Evolutionary conservation across 257 asterid genomes (phyloP), one percentile per base, ranked within the genome.

Genomic region (Nicotiana tomentosiformis): DNA sequence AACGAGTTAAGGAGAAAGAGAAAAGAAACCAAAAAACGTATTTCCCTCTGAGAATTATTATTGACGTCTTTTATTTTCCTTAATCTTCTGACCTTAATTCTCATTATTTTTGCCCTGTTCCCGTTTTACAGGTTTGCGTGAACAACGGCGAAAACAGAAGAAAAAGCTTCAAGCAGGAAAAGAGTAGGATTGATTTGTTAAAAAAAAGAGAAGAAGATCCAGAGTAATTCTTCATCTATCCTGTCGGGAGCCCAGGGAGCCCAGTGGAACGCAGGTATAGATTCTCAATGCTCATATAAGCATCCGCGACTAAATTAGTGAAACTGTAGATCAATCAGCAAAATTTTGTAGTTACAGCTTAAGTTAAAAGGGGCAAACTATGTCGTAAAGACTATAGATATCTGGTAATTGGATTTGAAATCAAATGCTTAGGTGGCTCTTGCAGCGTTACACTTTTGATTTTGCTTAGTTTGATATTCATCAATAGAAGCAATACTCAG

Each of bases 21-120:
- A 33, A 86, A 85, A 83, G 88, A 90, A 8, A 88, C 83, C 84
- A 90, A 90, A 78, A 90, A 82, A 86, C 88, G 91, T 90, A 88
- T 30, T 3, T 57, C 26, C 53, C 57, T n/a, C 58, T 18, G 53
- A 74, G 49, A 55, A 35, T 79, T 58, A 68, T n/a, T 66, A 5
- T 26, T 20, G 11, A 1, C 35, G 30, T 29, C 79, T 9, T 20
- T 35, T 58, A 65, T 77, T 64, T 64, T 37, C 69, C 3, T 17
- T 20, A 0, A 35, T 77, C 65, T 16, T 64, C 7, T 29, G 17
- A 7, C 29, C 20, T 65, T 17, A 16, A 10, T 58, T 16, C 32
- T 30, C 51, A 53, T 53, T 23, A 23, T 56, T 33, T 14, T 17
- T 16, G 29, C 53, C 65, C 43, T 76, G 80, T 51, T 69, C 55